Base-by-base conservation (phyloP, 305 asterid species). In the Nicotiana rustica region DNA sequence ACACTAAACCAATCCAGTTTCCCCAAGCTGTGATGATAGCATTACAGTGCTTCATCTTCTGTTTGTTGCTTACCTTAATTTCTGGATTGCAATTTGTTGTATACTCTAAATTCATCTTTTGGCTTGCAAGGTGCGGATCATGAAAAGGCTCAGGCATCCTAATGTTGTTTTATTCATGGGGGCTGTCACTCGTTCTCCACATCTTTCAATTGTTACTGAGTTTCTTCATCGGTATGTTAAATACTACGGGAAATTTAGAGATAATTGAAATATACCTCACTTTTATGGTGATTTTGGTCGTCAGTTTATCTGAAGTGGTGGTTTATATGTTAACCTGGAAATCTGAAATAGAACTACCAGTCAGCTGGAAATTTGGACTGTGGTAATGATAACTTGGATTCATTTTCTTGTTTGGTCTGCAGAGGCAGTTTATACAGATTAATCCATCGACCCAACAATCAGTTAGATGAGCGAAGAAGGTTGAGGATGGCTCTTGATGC, bases 81-180 rank as follows among this genome's bases (percentile, higher is more conserved):
- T 77, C 49, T 57, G 44, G 65, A 67, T 68, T 85, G n/a, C 81
- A 83, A 82, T 56, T 82, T 86, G 88, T 83, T 60, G 66, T 81
- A 41, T 79, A 59, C 18, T 79, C 86, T 85, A 82, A 82, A 55
- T 85, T 76, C 15, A 25, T 73, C n/a, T 12, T 75, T 15, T 81
- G n/a, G 80, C 79, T 86, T 87, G 87, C 90, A 84, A 96, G 99
- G 93, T 96, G 59, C 88, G 93, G 78, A 93, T 96, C 88, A 96
- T 96, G 99, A 96, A 85, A 87, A 91, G 90, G 85, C 89, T 94
- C 83, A 93, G 99, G 82, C 99, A 96, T 87, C 99, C 99, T 57
- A 96, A 93, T 82, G 96, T 94, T 84, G 98, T 96, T 83, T 97
- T 96, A 83, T 96, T 96, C 91, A 96, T 96, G 99, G 99, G 99